Conservation (phyloP, 2,329 filamentous ascomycete species). For the Fusarium buxicola region DNA sequence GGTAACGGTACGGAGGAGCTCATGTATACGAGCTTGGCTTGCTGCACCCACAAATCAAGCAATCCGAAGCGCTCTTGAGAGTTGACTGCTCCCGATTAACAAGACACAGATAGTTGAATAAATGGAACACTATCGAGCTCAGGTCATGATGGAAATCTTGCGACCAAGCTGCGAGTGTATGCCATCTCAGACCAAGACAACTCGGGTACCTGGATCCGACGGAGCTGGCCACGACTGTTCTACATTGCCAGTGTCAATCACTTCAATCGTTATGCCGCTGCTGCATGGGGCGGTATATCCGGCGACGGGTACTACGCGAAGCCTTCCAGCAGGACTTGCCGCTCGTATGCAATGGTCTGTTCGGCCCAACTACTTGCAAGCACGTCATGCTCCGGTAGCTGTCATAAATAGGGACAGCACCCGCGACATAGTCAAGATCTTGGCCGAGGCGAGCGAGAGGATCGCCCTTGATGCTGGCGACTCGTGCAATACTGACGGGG, state of each 20-base stretch:
- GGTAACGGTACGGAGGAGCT: neutral
- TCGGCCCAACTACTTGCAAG: slow-evolving; percentile 4
- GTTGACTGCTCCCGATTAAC: neutral
- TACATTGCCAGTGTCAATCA: slow-evolving; percentile 67
- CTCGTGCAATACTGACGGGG: slow-evolving; percentile 8
- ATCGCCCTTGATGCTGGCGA: slow-evolving; percentile 3
- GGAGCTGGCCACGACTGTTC: slow-evolving; percentile 63
- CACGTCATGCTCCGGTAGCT: slow-evolving; percentile 1
- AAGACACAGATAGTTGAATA: neutral
- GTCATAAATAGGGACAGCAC: slow-evolving; percentile 1
- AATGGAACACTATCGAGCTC: neutral
- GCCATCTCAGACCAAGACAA: slow-evolving; percentile 71
- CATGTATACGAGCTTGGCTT: neutral
- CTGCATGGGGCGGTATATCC: slow-evolving; percentile 65
- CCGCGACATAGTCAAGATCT: neutral
- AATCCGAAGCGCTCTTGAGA: neutral
- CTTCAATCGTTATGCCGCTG: slow-evolving; percentile 65
- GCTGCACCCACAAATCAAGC: neutral
- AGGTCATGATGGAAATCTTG: slow-evolving; percentile 42
- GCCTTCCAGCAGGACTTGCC: slow-evolving; percentile 26
- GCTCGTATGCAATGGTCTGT: slow-evolving; percentile 23
- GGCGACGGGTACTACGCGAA: slow-evolving; percentile 19
- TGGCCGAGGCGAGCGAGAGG: slow-evolving; percentile 2
- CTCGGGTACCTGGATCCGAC: slow-evolving; percentile 65
- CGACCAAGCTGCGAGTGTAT: slow-evolving; percentile 60